Conservation (phyloP, 2,329 filamentous ascomycete species). For the Colletotrichum sublineola region DNA sequence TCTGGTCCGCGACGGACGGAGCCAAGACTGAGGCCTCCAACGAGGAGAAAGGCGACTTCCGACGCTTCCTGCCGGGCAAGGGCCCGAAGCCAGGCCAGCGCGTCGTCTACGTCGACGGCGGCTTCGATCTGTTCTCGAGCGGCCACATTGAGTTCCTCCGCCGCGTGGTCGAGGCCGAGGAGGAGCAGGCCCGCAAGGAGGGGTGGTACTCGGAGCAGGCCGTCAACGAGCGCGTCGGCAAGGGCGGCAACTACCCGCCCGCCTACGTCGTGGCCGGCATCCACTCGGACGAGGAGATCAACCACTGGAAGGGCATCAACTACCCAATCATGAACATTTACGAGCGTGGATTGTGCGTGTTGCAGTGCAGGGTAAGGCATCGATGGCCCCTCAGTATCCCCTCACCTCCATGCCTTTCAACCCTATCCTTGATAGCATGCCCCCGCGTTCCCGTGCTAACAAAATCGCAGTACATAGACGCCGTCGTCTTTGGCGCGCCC, state of each 20-base stretch:
- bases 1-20: slow-evolving; percentile 74
- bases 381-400: background rate
- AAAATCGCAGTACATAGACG: slow-evolving; percentile 81
- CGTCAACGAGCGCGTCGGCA: slow-evolving; percentile 71
- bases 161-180: slow-evolving; percentile 80
- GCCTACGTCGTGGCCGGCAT: slow-evolving; percentile 93
- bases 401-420: too few species aligned
- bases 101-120: slow-evolving; percentile 95
- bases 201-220: slow-evolving; percentile 82
- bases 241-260: slow-evolving; percentile 82
- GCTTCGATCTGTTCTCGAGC: slow-evolving; percentile 96
- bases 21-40: slow-evolving; percentile 59
- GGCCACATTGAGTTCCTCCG: slow-evolving; percentile 96
- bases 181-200: slow-evolving; percentile 72
- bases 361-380: slow-evolving; percentile 83
- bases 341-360: slow-evolving; percentile 92
- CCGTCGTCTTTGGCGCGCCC: slow-evolving; percentile 89
- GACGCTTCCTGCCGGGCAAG: slow-evolving; percentile 77
- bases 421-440: background rate
- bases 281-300: slow-evolving; percentile 95
- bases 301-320: slow-evolving; percentile 96
- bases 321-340: slow-evolving; percentile 99
- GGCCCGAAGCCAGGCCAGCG: slow-evolving; percentile 81
- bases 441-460: slow-evolving; percentile 3
- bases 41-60: slow-evolving; percentile 76